Evolutionary conservation across 2,329 filamentous ascomycete genomes (phyloP), one percentile per base, ranked within the genome.

Genomic region (Aspergillus thermomutatus): DNA sequence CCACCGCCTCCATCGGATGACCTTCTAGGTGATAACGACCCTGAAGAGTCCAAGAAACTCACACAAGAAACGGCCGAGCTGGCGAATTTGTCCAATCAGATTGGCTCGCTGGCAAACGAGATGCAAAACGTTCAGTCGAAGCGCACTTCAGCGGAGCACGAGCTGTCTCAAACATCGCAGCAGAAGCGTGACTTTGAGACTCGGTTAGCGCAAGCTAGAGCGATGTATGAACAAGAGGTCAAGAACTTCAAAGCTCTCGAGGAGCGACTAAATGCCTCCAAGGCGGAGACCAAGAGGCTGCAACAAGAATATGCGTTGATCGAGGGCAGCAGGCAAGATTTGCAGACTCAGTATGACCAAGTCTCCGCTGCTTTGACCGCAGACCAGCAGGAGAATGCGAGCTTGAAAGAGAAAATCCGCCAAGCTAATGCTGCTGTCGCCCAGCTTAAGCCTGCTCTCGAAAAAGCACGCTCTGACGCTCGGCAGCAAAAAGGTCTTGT

Each of bases 401-500:
- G 75, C 60, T 78, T 99, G 54, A 96, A 96, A 76, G 92, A 97
- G 70, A 89, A 88, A 58, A 96, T 99, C 63, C 86, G 89, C 31
- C 83, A 87, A 52, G 83, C 91, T 45, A 99, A 96, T 68, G 82
- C 85, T 11, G 91, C 96, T 73, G 87, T 96, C 65, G 82, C 85
- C 19, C 88, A 92, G 73, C 79, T 97, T 43, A 95, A 92, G 73
- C 92, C 92, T 31, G 88, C 93, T 64, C 86, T 99, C 52, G 94
- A 99, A 72, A 97, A 97, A 79, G 82, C 96, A 66, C 92, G 90
- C 72, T 91, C 89, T 11, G 92, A 97, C 66, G 92, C 92, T 26
- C 87, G 94, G 45, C 94, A 97, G 73, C 92, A 97, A 70, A 97
- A 96, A 78, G 94, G 94, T 19, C 82, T 97, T 63, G 93, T 96